Conservation (phyloP, 2,329 filamentous ascomycete species). For the Raffaelea arxii region DNA sequence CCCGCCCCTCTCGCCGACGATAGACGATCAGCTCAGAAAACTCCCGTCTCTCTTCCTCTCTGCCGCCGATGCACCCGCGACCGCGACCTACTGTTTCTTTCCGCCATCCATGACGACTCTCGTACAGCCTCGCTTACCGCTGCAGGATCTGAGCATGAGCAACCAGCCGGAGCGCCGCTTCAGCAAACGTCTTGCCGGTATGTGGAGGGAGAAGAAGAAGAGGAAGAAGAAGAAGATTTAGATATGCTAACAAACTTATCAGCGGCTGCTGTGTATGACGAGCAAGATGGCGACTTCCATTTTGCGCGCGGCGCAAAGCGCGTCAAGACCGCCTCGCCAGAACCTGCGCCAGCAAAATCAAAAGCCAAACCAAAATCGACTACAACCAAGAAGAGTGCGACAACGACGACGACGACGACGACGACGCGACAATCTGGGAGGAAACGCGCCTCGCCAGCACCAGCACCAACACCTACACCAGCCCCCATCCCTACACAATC, state of each 20-base stretch:
- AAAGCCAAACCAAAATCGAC: neutral
- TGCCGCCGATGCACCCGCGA: neutral
- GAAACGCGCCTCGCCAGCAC: slow-evolving; percentile 19
- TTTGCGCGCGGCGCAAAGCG: slow-evolving; percentile 62
- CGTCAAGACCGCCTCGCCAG: slow-evolving; percentile 43
- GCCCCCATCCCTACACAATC: neutral
- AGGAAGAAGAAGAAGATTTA: neutral
- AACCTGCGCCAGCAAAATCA: slow-evolving; percentile 20
- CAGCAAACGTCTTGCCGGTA: slow-evolving; percentile 57
- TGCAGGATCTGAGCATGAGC: slow-evolving; percentile 61
- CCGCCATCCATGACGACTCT: slow-evolving; percentile 61
- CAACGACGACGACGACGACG: neutral
- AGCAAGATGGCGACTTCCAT: slow-evolving; percentile 68
- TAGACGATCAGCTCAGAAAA: too few relatives aligned
- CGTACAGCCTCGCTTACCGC: slow-evolving; percentile 52
- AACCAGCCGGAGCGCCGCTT: slow-evolving; percentile 50
- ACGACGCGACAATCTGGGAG: slow-evolving; percentile 22
- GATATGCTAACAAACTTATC: slow-evolving; percentile 3
- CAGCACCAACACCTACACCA: slow-evolving; percentile 5
- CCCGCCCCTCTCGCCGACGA: too few relatives aligned
- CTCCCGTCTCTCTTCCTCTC: neutral
- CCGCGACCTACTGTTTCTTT: slow-evolving; percentile 2
- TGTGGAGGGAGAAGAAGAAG: slow-evolving; percentile 18
- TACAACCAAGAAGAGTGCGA: slow-evolving; percentile 27
- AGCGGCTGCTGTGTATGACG: slow-evolving; percentile 45